Percentiles rank a stretch among this genome's conserved stretches.
These are phyloP conservation scores for Monascus purpureus DNA, from an alignment of 495 filamentous ascomycete genomes.

Conservation along the genomic window DNA sequence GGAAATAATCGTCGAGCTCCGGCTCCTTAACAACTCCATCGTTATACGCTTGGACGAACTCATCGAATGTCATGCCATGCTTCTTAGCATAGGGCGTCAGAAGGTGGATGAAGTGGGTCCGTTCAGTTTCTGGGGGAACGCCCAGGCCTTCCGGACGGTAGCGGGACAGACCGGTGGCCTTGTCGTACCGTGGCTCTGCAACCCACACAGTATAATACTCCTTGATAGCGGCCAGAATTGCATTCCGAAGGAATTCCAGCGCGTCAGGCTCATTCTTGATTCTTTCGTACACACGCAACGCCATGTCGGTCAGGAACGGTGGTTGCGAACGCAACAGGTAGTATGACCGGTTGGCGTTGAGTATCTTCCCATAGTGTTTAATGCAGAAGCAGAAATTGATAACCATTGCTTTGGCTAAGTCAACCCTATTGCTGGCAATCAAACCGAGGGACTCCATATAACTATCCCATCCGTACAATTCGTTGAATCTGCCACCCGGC, in stretches of 20 bases:
- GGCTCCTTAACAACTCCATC: slow-evolving; percentile 62
- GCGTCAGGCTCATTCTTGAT: slow-evolving; percentile 70
- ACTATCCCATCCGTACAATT: slow-evolving; percentile 94
- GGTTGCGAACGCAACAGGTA: slow-evolving; percentile 89
- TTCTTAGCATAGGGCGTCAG: slow-evolving; percentile 78
- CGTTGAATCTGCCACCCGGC: slow-evolving; percentile 92
- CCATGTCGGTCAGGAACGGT: slow-evolving; percentile 96
- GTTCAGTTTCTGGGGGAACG: slow-evolving; percentile 88
- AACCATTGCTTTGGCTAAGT: slow-evolving; percentile 87
- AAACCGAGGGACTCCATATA: slow-evolving; percentile 92
- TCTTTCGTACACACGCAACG: slow-evolving; percentile 72
- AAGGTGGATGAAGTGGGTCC: slow-evolving; percentile 75
- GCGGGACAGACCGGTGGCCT: slow-evolving; percentile 66
- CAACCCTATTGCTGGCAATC: slow-evolving; percentile 62
- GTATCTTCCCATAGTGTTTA: slow-evolving; percentile 93
- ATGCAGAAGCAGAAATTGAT: slow-evolving; percentile 95
- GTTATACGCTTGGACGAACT: slow-evolving; percentile 84
- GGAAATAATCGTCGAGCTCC: slow-evolving; percentile 83
- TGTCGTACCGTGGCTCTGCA: slow-evolving; percentile 63
- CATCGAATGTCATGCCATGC: slow-evolving; percentile 60
- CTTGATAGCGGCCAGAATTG: slow-evolving; percentile 86
- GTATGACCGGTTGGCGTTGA: slow-evolving; percentile 93
- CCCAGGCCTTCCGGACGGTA: slow-evolving; percentile 83
- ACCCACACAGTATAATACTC: slow-evolving; percentile 93
- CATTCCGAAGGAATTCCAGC: slow-evolving; percentile 59